Base-by-base conservation (phyloP, 2,329 filamentous ascomycete species). In the Kalmusia sp. region DNA sequence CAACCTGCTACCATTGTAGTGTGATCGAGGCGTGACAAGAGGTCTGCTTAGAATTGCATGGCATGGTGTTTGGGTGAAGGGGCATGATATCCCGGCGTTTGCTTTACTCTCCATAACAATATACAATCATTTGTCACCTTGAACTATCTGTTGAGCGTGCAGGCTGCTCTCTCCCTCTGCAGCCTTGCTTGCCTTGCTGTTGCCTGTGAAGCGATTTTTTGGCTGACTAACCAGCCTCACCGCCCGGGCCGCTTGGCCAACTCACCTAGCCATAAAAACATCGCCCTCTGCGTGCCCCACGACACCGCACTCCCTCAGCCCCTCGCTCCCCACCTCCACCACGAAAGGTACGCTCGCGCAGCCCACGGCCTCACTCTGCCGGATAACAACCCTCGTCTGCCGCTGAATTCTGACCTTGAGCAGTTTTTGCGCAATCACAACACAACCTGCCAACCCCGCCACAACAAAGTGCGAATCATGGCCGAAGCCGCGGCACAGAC, bases 1-100 rank as follows among this genome's bases (percentile, higher is more conserved):
- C 73, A 93, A 97, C 77, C 84, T 98, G 59, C 77, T 96, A 61
- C 92, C 91, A 22, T 63, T 96, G 51, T 96, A 79, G 83, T 7
- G 12, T 6, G 33, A 28, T 30, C 15, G 11, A 12, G 28, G 15
- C 17, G 14, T 34, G 41, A 17, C 28, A 8, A 12, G 33, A 17
- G 8, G 39, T 44, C 62, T 62, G 65, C 60, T 66, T 67, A 65
- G 69, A 73, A 70, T 56, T 55, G 57, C 60, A 64, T 61, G 57
- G 68, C 64, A 62, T 61, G 69, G 65, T 63, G 69, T 62, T 65
- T 66, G 63, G 63, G 47, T 54, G 57, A 63, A 56, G 58, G 59
- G 58, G 64, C 68, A 71, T 71, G 67, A 72, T 73, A 72, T 64
- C 67, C 61, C 64, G 60, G 64, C 62, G 65, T 70, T 64, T 38